These are phyloP conservation scores for Boletus pseudo-olivaceus DNA, from an alignment of 768 basidiomycete genomes.

Conservation along the genomic window DNA sequence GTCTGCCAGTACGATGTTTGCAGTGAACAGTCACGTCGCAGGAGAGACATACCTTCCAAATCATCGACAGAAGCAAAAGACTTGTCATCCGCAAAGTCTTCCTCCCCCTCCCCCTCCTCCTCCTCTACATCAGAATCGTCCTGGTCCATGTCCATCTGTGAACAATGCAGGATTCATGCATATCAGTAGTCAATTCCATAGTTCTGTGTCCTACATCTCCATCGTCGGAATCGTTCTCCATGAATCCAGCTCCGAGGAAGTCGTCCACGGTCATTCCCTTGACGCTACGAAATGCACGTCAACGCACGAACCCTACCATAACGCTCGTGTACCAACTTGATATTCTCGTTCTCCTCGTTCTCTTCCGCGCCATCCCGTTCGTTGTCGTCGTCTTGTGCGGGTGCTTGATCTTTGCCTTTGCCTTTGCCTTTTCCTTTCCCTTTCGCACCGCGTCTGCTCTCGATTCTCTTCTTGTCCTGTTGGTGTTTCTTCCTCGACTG, in stretches of 20 bases:
- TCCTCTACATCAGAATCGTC: conserved; percentile 35
- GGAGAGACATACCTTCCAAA: conserved; percentile 50
- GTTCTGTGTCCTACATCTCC: conserved; percentile 30
- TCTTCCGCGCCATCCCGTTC: conserved; percentile 23
- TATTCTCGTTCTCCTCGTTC: background rate
- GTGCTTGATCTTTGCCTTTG: conserved; percentile 14
- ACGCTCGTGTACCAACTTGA: conserved; percentile 10
- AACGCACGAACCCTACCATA: background rate
- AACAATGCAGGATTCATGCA: conserved; percentile 5
- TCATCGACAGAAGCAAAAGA: conserved; percentile 80
- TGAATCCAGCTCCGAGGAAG: conserved; percentile 67
- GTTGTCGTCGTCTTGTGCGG: conserved; percentile 30
- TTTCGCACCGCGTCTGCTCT: conserved; percentile 52
- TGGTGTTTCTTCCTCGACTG: conserved; percentile 79
- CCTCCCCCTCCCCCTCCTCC: conserved; percentile 42
- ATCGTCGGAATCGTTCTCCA: conserved; percentile 58
- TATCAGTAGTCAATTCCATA: background rate
- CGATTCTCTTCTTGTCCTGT: conserved; percentile 66
- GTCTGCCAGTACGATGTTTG: conserved; percentile 37
- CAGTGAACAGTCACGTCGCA: background rate
- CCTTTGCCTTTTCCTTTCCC: no score
- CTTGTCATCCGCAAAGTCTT: conserved; percentile 48
- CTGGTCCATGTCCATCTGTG: conserved; percentile 27
- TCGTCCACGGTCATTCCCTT: conserved; percentile 71
- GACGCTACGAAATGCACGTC: conserved; percentile 10